Percentiles rank a stretch among this genome's conserved stretches.
These are phyloP conservation scores for Paracamarosporium sp. DNA, from an alignment of 2,329 filamentous ascomycete genomes.

Conservation along the genomic window DNA sequence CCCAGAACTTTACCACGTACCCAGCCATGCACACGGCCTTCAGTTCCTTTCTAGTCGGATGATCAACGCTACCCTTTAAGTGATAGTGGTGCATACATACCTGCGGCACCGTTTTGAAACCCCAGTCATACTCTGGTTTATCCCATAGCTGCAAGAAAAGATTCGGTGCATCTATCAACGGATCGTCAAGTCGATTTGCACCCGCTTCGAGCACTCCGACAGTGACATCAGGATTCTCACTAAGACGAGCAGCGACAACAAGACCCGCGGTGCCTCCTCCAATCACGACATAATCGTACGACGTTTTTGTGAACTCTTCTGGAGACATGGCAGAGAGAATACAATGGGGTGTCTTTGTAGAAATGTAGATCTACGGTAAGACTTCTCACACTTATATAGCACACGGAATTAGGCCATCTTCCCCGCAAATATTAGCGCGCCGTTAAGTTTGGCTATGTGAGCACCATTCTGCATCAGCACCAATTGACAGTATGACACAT, in stretches of 20 bases:
- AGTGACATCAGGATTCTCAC: slow-evolving; percentile 15
- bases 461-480: no score
- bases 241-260: slow-evolving; percentile 18
- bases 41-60: slow-evolving; percentile 28
- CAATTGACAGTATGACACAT: no score
- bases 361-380: no score
- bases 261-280: slow-evolving; percentile 20
- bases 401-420: no score
- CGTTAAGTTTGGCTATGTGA: no score
- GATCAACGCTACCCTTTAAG: no score
- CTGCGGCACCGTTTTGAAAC: slow-evolving; percentile 37
- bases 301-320: background rate
- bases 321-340: background rate
- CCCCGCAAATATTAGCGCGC: no score
- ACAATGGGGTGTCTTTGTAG: background rate
- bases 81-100: no score
- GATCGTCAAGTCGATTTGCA: slow-evolving; percentile 30
- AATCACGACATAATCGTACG: slow-evolving; percentile 3
- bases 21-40: slow-evolving; percentile 29
- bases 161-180: slow-evolving; percentile 35
- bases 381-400: no score
- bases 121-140: slow-evolving; percentile 42
- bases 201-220: slow-evolving; percentile 36
- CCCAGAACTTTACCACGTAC: slow-evolving; percentile 38
- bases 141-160: slow-evolving; percentile 31